Base-by-base conservation (phyloP, 225 moss, liverwort and hornwort genomes). In the Lunularia cruciata region DNA sequence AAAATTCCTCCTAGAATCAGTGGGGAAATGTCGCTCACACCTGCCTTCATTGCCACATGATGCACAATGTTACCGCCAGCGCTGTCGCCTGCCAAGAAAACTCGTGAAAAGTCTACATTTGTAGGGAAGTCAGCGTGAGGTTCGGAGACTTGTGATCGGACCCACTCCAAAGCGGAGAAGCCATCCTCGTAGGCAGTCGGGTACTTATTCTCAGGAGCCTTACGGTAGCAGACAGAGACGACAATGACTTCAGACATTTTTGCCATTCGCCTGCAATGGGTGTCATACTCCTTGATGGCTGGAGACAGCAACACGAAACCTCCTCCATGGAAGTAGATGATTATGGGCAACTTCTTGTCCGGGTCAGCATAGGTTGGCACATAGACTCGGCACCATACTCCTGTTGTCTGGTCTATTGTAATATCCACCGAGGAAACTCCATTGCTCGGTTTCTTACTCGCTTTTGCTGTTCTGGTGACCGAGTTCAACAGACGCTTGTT, bases 61-160 rank as follows among this genome's bases (percentile, higher is more conserved):
- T 96, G 92, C 0, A 82, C 90, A 34, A 92, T 85, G 60, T 96
- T 96, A 2, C 80, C 96, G 16, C 95, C 95, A 13, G 95, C 90
- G 61, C 88, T 88, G 68, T 95, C 95, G 18, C 95, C 95, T 23
- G 84, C 75, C 2, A 95, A 55, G 65, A 84, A 95, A 12, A 86
- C 78, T n/a, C 79, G 76, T 0, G 87, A 81, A n/a, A 87, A 86
- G 49, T 95, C 90, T 5, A 78, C 78, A 62, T 86, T 78, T 0
- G 63, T 65, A 12, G 92, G 92, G 22, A 95, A 81, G 52, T 71
- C 55, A 0, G 72, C 30, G 28, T 47, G 55, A 7, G 76, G 73
- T 0, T 39, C 16, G 22, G 3, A 59, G 32, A 8, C 73, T 34
- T 76, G 79, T 12, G 76, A 70, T 31, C 48, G 30, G 11, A 83